Evolutionary conservation across 805 yeast genomes (phyloP), one percentile per base, ranked within the genome.

Genomic region (Candida nonsorbophila): DNA sequence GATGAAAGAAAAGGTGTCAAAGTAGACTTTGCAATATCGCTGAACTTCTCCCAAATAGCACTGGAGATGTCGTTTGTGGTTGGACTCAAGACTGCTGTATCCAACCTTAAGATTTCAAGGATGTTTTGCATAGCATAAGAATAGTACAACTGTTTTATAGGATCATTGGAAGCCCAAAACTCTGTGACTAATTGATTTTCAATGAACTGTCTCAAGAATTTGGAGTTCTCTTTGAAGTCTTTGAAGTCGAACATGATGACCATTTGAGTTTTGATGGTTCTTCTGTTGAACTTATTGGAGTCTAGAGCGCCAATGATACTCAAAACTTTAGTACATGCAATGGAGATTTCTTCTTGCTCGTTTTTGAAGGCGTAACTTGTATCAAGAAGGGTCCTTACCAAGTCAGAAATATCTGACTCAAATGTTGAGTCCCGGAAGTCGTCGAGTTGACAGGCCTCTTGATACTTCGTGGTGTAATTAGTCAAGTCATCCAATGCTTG

Each of bases 81-180:
- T 1, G 47, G 34, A 13, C 36, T 38, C 7, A 50, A 32, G 2
- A 55, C 45, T 11, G 39, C 37, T 3, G 41, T 40, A 24, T 55
- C 60, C 14, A 78, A 53, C 2, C 72, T 77, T 47, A 86, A 67
- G 10, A 76, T 69, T 39, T 77, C 77, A 29, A 92, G 56, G 27
- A 80, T 78, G 38, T 86, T 92, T 51, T 92, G 99, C 74, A 92
- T 84, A 0, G 90, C 82, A 52, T 74, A 82, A 0, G 96, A 95
- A 20, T 87, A 67, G 47, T 81, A 84, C 34, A 84, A 66, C 51
- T 92, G 98, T 27, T 77, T 74, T 14, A 75, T 72, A 0, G 97
- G 95, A 47, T 87, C 87, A 19, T 81, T 83, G 2, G 96, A 81
- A 0, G 95, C 87, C 77, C 94, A 80, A 53, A 87, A 88, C 1